phyloP scores from a whole-genome alignment of 768 basidiomycete genomes.

The Boletellus ananiceps region DNA sequence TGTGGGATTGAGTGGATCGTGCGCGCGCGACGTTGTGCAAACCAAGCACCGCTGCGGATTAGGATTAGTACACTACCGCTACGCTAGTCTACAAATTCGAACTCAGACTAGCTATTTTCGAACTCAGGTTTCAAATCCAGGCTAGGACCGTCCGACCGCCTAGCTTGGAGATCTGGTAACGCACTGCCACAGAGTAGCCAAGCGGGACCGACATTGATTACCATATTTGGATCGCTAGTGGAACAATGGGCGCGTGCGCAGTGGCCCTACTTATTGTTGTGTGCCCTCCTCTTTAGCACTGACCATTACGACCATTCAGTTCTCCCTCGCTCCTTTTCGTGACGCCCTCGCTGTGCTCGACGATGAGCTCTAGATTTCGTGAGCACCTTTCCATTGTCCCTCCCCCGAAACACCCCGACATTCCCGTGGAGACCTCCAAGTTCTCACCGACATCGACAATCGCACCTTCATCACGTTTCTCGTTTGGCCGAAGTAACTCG shows the following conservation, averaged over 20 bases:
- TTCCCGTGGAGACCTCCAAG: conserved; percentile 32
- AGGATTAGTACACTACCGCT: no score
- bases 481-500: conserved; percentile 19
- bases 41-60: no score
- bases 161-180: no score
- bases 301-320: conserved; percentile 10
- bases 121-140: no score
- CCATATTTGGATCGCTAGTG: conserved; percentile 17
- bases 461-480: conserved; percentile 25
- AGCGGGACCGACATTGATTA: conserved; percentile 3
- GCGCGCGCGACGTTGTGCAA: no score
- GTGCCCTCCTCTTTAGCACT: conserved; percentile 1
- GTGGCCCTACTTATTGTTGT: background rate
- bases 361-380: conserved; percentile 30
- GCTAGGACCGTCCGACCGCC: no score
- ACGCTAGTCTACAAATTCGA: no score
- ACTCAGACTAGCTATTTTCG: no score
- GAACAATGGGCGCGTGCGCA: background rate
- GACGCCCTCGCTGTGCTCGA: background rate
- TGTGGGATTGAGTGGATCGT: no score
- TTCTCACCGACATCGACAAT: conserved; percentile 44
- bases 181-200: background rate
- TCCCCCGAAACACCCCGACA: conserved; percentile 7
- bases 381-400: conserved; percentile 27
- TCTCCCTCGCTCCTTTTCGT: background rate